Evolutionary conservation across 148 eudicot species (phyloP).

Genomic region (Rhododendron simsii): DNA sequence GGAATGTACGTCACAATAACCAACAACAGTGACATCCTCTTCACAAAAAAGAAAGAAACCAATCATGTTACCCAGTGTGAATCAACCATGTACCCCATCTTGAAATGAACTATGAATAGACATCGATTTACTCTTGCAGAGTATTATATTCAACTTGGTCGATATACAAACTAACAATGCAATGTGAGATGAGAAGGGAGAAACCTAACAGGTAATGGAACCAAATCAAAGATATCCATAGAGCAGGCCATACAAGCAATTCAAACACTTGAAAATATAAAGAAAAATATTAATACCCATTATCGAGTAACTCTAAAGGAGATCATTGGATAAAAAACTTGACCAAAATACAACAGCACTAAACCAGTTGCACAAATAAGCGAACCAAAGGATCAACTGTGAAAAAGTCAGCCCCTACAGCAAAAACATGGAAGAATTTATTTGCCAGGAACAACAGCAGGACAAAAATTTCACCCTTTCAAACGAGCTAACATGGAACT

Average conservation of each 20-base stretch:
- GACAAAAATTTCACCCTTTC: neutral
- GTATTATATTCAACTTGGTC: neutral
- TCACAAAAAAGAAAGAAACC: neutral
- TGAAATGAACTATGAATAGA: neutral
- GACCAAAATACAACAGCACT: neutral
- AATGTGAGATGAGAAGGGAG: neutral
- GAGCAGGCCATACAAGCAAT: neutral
- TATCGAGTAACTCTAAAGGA: neutral
- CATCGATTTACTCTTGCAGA: neutral
- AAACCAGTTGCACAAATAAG: neutral
- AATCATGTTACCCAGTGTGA: neutral
- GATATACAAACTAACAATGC: neutral
- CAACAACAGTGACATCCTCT: neutral
- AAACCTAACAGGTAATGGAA: neutral
- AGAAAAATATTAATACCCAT: neutral
- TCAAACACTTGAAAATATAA: neutral
- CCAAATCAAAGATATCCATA: neutral
- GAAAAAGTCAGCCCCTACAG: neutral
- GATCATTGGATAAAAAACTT: neutral
- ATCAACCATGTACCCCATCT: neutral
- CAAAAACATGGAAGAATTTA: neutral
- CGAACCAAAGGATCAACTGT: neutral
- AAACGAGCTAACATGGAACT: neutral
- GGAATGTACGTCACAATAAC: neutral
- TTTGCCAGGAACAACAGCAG: neutral